Base-by-base conservation (phyloP, 164 flowering plant species). In the Aristolochia fimbriata region DNA sequence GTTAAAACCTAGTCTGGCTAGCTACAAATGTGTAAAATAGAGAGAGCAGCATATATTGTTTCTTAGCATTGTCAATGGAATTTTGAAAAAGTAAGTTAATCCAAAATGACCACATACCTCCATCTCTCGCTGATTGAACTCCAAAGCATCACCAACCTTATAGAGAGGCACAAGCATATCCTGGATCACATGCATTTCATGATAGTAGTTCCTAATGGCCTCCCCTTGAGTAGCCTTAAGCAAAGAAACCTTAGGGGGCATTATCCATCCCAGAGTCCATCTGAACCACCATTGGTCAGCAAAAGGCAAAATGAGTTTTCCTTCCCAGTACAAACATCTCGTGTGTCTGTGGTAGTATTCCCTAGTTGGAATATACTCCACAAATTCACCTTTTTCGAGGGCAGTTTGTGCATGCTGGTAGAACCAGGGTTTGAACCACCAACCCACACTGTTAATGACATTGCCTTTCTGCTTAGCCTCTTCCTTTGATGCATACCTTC, bases 361-460 rank as follows among this genome's bases (percentile, higher is more conserved):
- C 68, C 99, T 79, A 30, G 97, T 94, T 0, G 99, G 99, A 23
- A 94, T 91, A 71, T 91, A 94, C 81, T 94, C 99, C 16, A 88
- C 95, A 76, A 94, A 94, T 73, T 86, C 95, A 48, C 97, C 99
- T 68, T 69, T 91, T 81, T 85, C 80, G 21, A 94, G 70, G 3
- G 97, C 96, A 6, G 61, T 83, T 69, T 81, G 74, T 0, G 97
- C 97, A 66, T 91, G 95, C 76, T 94, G 99, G 70, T 94, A 94
- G 68, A 94, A 94, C 99, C 99, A 94, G 19, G 93, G 84, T 61
- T 94, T 94, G 64, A 77, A 91, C 99, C 99, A 94, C 96, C 97
- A 91, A 22, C 99, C 89, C 8, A 79, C 81, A 22, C 68, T 69
- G 70, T 94, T 93, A 46, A 83, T 88, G 67, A 72, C 76, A 51